Percentiles rank a stretch among this genome's conserved stretches.
phyloP scores from a whole-genome alignment of 2,329 filamentous ascomycete genomes.

The Remersonia thermophila region DNA sequence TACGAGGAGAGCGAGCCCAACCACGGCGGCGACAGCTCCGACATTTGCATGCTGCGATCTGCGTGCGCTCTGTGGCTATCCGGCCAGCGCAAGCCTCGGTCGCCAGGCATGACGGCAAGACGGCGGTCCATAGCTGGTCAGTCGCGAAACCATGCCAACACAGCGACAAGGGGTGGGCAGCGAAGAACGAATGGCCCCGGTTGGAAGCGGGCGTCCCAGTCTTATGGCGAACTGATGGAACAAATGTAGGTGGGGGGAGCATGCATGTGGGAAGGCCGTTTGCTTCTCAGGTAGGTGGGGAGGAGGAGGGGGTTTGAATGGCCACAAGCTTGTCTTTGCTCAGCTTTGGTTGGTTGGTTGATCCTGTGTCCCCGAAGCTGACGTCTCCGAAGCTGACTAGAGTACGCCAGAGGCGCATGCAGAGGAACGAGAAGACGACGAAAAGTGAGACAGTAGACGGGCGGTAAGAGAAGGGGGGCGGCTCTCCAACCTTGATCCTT shows the following conservation, averaged over 20 bases:
- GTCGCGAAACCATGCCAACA: slow-evolving; percentile 30
- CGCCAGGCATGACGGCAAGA: slow-evolving; percentile 30
- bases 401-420: no score
- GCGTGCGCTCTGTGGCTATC: slow-evolving; percentile 33
- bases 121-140: slow-evolving; percentile 36
- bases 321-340: no score
- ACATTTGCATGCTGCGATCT: slow-evolving; percentile 16
- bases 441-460: no score
- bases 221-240: slow-evolving; percentile 9
- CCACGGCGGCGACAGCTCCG: slow-evolving; percentile 25
- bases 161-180: slow-evolving; percentile 8
- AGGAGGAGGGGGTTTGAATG: no score
- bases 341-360: slow-evolving; percentile 15
- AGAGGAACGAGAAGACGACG: no score
- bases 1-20: slow-evolving; percentile 18
- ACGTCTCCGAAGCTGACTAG: no score
- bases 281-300: slow-evolving; percentile 1
- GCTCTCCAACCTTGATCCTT: no score
- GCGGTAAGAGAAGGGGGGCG: no score
- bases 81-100: slow-evolving; percentile 33
- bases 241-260: slow-evolving; percentile 4
- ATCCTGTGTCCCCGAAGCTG: no score
- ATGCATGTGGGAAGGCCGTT: slow-evolving; percentile 6
- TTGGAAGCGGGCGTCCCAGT: slow-evolving; percentile 7
- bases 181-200: slow-evolving; percentile 4